Base-by-base conservation (phyloP, 768 basidiomycete genomes). In the Hebeloma cylindrosporum region DNA sequence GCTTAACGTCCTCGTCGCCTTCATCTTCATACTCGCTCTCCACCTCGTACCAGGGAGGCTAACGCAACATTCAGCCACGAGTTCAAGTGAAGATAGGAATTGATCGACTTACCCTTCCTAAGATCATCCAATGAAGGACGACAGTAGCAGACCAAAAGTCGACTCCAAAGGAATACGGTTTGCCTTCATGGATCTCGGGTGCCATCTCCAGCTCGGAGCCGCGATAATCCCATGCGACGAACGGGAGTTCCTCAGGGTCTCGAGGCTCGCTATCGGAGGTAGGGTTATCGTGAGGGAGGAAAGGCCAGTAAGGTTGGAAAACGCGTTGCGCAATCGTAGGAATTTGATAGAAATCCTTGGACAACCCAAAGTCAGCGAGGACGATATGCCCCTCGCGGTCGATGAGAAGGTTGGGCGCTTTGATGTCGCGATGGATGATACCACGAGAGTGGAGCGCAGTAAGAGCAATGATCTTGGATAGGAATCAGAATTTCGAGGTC, bases 71-170 rank as follows among this genome's bases (percentile, higher is more conserved):
- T 37, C 18, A 42, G 17, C 9, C 11, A 23, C 13, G 3, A 10
- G 4, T n/a, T 23, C 2, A 5, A 7, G 7, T 25, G 6, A 3
- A 4, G 18, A 37, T 34, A 20, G 3, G 5, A 30, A 34, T 35
- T 3, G 35, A 30, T n/a, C n/a, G n/a, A 55, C 50, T 43, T 33
- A 66, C 67, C 34, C 73, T 65, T 7, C 87, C 88, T 0, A 80
- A 80, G 30, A 91, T 69, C 39, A 93, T 73, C 29, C 80, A 78
- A 60, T 85, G 85, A 3, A 92, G 73, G 21, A 88, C 74, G 39
- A 88, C 78, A 0, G 86, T 86, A 4, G 87, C 61, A 1, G 89
- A 86, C 90, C 90, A 93, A 35, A 88, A 76, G 48, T 93, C 90
- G 2, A 62, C 58, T 9, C 60, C 60, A 51, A 64, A 66, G 2